These are phyloP conservation scores for Xylaria arbuscula DNA, from an alignment of 2,329 filamentous ascomycete species.

Conservation along the genomic window DNA sequence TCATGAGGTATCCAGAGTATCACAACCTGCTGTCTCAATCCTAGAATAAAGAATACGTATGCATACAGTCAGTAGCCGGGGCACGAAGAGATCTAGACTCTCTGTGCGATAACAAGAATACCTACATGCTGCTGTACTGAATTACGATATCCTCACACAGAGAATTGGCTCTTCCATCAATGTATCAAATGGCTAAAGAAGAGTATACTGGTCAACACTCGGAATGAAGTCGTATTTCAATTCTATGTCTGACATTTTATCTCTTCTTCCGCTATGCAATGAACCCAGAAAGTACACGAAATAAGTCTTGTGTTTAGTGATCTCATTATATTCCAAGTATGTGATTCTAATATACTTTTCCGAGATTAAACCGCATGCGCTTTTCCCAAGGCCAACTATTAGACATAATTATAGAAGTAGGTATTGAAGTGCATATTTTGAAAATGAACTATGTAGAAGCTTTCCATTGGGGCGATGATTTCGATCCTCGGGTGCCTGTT, in stretches of 20 bases:
- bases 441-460: background rate
- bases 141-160: too few relatives aligned
- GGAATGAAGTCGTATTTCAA: background rate
- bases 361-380: background rate
- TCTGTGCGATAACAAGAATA: too few relatives aligned
- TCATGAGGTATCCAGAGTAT: background rate
- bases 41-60: too few relatives aligned
- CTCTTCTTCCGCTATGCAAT: background rate
- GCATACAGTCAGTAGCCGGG: too few relatives aligned
- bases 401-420: background rate
- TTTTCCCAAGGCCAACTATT: background rate
- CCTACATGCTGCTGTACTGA: too few relatives aligned
- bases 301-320: background rate
- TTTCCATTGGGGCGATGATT: background rate
- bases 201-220: background rate
- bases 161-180: too few relatives aligned
- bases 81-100: too few relatives aligned
- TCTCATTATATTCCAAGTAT: background rate
- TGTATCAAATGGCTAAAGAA: too few relatives aligned
- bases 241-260: background rate
- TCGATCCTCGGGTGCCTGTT: background rate
- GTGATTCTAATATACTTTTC: background rate
- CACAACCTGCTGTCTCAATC: too few relatives aligned
- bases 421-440: background rate
- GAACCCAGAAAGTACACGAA: background rate